phyloP scores from a whole-genome alignment of 768 basidiomycete species.

The Pulveroboletus sp. region DNA sequence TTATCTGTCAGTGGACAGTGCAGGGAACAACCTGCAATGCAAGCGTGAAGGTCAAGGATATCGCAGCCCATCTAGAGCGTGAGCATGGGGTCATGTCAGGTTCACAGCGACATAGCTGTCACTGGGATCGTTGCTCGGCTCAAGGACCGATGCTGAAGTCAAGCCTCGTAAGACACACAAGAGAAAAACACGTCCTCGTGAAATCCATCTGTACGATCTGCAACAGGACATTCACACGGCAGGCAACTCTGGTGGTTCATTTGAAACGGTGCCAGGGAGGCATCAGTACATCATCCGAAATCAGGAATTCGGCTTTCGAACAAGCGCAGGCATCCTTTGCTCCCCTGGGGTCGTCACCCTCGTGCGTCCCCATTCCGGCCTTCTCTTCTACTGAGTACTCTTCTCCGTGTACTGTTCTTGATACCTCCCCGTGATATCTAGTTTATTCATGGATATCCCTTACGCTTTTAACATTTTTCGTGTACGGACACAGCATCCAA shows the following conservation, averaged over 20 bases:
- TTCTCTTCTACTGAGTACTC: too few relatives aligned
- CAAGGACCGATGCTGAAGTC: neutral
- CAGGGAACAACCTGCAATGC: neutral
- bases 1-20: slow-evolving; percentile 4
- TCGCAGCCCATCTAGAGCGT: neutral
- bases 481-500: too few relatives aligned
- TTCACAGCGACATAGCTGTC: neutral
- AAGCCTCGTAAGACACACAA: slow-evolving; percentile 4
- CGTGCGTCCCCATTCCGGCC: neutral
- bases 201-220: slow-evolving; percentile 2
- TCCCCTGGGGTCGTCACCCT: neutral
- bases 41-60: neutral
- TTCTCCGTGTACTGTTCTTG: neutral
- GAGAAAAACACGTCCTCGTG: neutral
- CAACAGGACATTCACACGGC: neutral
- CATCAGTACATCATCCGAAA: too few relatives aligned
- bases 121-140: neutral
- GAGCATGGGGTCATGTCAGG: neutral
- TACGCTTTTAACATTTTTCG: too few relatives aligned
- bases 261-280: neutral
- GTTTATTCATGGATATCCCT: neutral
- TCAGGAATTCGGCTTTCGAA: neutral
- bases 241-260: neutral
- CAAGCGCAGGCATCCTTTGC: neutral
- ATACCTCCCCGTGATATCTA: neutral